Conservation (phyloP, 768 basidiomycete species). For the Suillus plorans region DNA sequence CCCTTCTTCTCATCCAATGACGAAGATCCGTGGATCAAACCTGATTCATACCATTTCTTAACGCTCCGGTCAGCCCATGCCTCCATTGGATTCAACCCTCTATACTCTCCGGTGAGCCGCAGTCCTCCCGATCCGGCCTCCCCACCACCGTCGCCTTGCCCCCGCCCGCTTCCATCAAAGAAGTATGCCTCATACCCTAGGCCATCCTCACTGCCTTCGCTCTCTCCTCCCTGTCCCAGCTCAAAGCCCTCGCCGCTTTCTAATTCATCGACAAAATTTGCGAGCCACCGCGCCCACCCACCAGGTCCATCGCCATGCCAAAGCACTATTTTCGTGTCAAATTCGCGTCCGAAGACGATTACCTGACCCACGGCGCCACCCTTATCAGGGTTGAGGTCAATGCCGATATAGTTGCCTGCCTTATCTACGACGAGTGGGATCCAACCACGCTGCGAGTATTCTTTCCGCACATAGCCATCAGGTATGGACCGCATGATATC, state of each 20-base stretch:
- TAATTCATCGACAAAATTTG: conserved; percentile 87
- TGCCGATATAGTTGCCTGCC: conserved; percentile 93
- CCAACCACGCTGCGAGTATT: conserved; percentile 96
- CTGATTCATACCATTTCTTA: conserved; percentile 81
- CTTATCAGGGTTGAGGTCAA: conserved; percentile 88
- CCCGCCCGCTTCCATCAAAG: conserved; percentile 74
- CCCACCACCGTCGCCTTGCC: conserved; percentile 76
- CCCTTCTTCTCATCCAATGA: conserved; percentile 43
- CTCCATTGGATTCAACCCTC: conserved; percentile 90
- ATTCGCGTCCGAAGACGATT: conserved; percentile 98
- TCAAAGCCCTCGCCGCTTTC: conserved; percentile 90
- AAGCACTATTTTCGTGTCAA: conserved; percentile 95
- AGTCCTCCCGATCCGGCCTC: conserved; percentile 72
- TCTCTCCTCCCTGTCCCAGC: conserved; percentile 59
- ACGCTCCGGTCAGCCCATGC: conserved; percentile 92
- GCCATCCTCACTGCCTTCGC: conserved; percentile 79
- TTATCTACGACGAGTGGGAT: conserved; percentile 93
- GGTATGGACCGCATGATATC: conserved; percentile 88
- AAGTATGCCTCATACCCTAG: conserved; percentile 88
- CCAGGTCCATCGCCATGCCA: conserved; percentile 87
- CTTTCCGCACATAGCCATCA: conserved; percentile 80
- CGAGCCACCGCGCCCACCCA: conserved; percentile 96
- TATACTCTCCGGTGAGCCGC: conserved; percentile 80
- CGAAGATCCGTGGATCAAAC: conserved; percentile 56
- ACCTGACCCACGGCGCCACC: conserved; percentile 84